Base-by-base conservation (phyloP, 257 asterid species). In the Rubia yunnanensis region DNA sequence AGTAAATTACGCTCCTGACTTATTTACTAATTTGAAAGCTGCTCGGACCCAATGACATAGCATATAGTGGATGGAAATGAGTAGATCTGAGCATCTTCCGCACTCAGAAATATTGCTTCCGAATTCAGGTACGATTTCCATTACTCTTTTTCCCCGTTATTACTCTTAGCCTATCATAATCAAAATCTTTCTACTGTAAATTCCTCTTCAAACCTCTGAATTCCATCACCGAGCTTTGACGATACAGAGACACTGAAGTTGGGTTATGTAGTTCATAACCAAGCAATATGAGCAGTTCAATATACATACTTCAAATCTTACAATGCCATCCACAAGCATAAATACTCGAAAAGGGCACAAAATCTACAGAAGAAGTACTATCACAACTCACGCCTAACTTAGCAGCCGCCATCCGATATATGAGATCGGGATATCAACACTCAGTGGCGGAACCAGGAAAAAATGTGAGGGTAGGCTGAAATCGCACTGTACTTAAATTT, bases 301-400 rank as follows among this genome's bases (percentile, higher is more conserved):
- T 85, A 81, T 83, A 82, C 88, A 84, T 58, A 52, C 52, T 78
- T 78, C 83, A 73, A 82, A 75, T 66, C 83, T 70, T 67, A 75
- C 78, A 80, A 46, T 58, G 81, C 76, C 78, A 80, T 77, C 66
- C 69, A 84, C 79, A 78, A 70, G 65, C 75, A 67, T 73, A 64
- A 48, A 64, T 15, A 22, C 23, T 20, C 39, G 52, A 58, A 9
- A 31, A 60, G 77, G 36, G 65, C 4, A 72, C 68, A 71, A 70
- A 57, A 79, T 75, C 79, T 72, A 61, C 52, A n/a, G n/a, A n/a
- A 69, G 70, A 73, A 76, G 76, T 79, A 74, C 83, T 83, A 85
- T 79, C 80, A 58, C 70, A 73, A 82, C 75, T 78, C 32, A 70
- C 69, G 77, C 79, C 76, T 67, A 76, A 65, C 73, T 44, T 22